Evolutionary conservation across 2,329 filamentous ascomycete genomes (phyloP), one percentile per base, ranked within the genome.

Genomic region (Venturia nashicola): DNA sequence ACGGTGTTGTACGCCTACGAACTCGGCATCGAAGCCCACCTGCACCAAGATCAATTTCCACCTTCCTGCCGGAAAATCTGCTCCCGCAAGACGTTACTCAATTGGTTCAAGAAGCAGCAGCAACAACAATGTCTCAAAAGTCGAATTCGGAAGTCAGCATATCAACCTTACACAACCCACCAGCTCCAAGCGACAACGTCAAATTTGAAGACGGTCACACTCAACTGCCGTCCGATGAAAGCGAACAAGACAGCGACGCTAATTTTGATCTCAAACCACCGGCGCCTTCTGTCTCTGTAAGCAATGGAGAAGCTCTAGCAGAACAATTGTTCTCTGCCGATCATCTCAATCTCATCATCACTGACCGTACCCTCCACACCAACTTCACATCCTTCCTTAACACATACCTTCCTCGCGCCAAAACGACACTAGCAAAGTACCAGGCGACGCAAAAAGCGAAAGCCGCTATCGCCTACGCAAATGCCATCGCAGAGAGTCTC

Each of bases 391-490:
- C 70, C 11, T 79, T 79, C 65, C 67, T 79, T 11, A 69, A 73
- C 12, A 70, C 71, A 60, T 78, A 78, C 65, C 71, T 71, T 55
- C 73, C 76, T 8, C 67, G 73, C 27, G 68, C 72, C 27, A 67
- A 71, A 12, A 70, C 72, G 0, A 66, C 71, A 0, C 70, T 79
- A 32, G 68, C 73, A 6, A 71, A 72, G 20, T 78, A 78, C 68
- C 66, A 75, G 1, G 73, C 76, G 59, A 71, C 71, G 14, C 73
- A 74, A 63, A 79, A 79, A 66, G 77, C 75, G 0, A 71, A 75
- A 48, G 71, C 72, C 7, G 77, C 77, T 0, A 67, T 79, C 11
- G 74, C 77, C 61, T 79, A 78, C 67, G 77, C 77, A 34, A 78
- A 78, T 67, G 72, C 76, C 1, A 65, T 79, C 59, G 76, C 76